Percentiles rank a stretch among this genome's conserved stretches.
Evolutionary conservation across 2,329 filamentous ascomycete species (phyloP).

Genomic region (Remersonia thermophila): DNA sequence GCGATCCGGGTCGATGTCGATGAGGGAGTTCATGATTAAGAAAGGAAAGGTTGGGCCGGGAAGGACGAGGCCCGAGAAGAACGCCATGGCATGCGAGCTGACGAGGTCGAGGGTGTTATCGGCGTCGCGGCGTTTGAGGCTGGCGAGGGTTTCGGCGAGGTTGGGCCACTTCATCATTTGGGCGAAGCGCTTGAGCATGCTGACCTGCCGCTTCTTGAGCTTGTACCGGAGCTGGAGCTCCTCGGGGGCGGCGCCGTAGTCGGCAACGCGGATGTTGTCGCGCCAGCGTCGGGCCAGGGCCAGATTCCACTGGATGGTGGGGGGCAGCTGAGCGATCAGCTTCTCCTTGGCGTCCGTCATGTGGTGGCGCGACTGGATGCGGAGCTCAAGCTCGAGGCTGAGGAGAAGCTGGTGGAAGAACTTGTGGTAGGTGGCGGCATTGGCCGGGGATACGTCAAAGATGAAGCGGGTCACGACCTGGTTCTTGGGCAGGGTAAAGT

Average conservation of each 20-base stretch:
- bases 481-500: constrained; percentile 57
- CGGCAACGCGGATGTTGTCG: constrained; percentile 55
- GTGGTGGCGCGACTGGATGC: constrained; percentile 52
- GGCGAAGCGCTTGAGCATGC: constrained; percentile 56
- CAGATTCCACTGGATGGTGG: constrained; percentile 59
- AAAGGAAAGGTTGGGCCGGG: constrained; percentile 60
- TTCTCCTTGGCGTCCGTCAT: constrained; percentile 52
- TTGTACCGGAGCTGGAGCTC: constrained; percentile 52
- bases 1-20: constrained; percentile 60
- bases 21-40: constrained; percentile 65
- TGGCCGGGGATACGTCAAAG: constrained; percentile 44
- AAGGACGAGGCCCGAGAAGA: constrained; percentile 61
- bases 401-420: constrained; percentile 71
- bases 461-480: constrained; percentile 66
- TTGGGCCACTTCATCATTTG: constrained; percentile 69
- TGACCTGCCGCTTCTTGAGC: constrained; percentile 54
- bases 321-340: constrained; percentile 52
- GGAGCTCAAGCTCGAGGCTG: constrained; percentile 57
- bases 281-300: constrained; percentile 63
- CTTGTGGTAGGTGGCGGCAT: constrained; percentile 44
- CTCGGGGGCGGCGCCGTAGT: constrained; percentile 40
- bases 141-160: constrained; percentile 48
- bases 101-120: constrained; percentile 46
- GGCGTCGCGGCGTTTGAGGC: constrained; percentile 46
- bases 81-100: constrained; percentile 63